phyloP scores from a whole-genome alignment of 139 green algal genomes.

The Penium margaritaceum region DNA sequence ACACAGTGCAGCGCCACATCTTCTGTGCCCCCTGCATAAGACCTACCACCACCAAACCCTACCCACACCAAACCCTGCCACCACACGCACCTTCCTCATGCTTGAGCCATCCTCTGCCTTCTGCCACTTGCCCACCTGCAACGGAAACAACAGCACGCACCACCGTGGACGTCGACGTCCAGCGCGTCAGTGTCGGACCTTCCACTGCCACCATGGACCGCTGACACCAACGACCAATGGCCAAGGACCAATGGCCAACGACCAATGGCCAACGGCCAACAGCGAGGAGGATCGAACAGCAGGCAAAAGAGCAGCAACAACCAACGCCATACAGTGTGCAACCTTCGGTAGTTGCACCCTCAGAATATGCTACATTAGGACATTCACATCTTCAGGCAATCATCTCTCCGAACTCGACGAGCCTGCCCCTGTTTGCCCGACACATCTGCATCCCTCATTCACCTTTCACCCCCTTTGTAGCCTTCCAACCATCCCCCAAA shows the following conservation, averaged over 20 bases:
- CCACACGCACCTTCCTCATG: constrained; percentile 7
- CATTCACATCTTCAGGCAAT: no score
- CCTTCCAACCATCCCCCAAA: no score
- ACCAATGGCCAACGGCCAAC: background rate
- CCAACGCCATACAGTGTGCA: no score
- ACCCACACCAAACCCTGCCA: background rate
- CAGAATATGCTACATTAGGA: no score
- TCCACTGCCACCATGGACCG: background rate
- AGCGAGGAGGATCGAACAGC: background rate
- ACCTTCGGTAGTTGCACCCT: no score
- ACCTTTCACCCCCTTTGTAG: no score
- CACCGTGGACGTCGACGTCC: no score
- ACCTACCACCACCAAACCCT: background rate
- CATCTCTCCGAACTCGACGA: no score
- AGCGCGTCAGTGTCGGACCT: background rate
- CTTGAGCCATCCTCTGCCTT: constrained; percentile 12
- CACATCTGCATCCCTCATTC: no score
- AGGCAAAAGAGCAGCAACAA: no score
- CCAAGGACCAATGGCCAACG: background rate
- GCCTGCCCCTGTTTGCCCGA: no score
- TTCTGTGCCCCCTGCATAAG: background rate
- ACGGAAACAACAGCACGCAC: background rate
- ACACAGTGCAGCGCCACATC: background rate
- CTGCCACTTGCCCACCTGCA: constrained; percentile 12
- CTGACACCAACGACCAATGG: background rate